Percentiles rank a stretch among this genome's conserved stretches.
phyloP scores from a whole-genome alignment of 495 filamentous ascomycete genomes.

The Staphylotrichum longicolle region DNA sequence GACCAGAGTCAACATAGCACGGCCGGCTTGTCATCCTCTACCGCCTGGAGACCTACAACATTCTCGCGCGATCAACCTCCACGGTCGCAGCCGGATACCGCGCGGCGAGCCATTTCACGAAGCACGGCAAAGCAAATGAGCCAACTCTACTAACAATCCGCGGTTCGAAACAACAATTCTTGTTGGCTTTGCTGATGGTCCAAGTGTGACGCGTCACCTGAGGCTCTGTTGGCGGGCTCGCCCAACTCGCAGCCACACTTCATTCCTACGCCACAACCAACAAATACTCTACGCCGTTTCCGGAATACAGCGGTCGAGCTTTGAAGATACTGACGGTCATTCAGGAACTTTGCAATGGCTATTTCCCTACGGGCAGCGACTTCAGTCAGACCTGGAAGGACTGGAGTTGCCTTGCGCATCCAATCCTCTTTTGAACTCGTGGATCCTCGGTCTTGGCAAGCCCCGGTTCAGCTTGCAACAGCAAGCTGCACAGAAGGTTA shows the following conservation, averaged over 20 bases:
- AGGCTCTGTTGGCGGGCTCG: neutral
- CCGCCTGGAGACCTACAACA: no score
- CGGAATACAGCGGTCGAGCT: no score
- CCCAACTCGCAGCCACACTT: neutral
- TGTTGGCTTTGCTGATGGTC: neutral
- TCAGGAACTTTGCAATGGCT: neutral
- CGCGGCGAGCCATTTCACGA: neutral
- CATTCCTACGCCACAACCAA: conserved; percentile 7
- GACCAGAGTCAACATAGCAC: no score
- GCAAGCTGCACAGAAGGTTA: neutral
- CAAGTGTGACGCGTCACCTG: conserved; percentile 8
- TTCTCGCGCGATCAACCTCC: no score
- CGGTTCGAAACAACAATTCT: neutral
- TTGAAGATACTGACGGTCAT: neutral
- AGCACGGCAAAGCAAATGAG: neutral
- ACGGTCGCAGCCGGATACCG: no score
- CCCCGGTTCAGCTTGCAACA: neutral
- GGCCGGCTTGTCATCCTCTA: no score
- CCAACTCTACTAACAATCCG: no score
- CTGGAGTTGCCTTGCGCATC: neutral
- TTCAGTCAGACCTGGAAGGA: no score
- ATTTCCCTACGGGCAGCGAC: no score
- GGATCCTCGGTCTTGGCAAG: neutral
- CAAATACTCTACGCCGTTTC: no score
- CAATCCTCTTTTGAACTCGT: neutral